Base-by-base conservation (phyloP, 176 grass and related monocot species). In the Hsuehochloa calcarea region DNA sequence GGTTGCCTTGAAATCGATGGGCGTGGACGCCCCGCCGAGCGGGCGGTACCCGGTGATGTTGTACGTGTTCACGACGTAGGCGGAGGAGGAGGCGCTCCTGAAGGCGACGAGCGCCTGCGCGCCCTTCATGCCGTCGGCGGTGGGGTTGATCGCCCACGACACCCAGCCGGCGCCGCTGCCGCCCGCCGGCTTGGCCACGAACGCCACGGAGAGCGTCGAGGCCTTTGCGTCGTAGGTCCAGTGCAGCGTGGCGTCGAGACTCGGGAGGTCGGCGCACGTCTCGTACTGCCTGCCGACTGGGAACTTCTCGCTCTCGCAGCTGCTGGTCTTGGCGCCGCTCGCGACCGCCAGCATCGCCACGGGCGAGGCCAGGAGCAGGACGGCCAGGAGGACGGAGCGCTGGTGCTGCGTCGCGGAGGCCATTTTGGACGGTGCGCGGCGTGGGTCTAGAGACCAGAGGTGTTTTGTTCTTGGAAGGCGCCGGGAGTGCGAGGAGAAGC, bases 131-230 rank as follows among this genome's bases (percentile, higher is more conserved):
- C 79, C 87, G 26, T 83, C 74, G 29, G 87, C 85, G 63, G 73
- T 77, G 55, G 93, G 90, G 79, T 94, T 94, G 74, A 94, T 46
- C 54, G 73, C 90, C 93, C 93, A 94, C 50, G 90, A 8, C 74
- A 92, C 90, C 93, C 93, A 94, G 6, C 93, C 93, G 31, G 14
- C 84, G 27, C 23, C 56, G 5, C 15, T 34, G 6, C 68, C 8
- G 56, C 39, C 37, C 14, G 68, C 7, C 6, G 87, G 89, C 68
- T 40, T 84, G 14, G 82, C 87, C 44, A 77, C 82, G 85, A 94
- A 94, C n/a, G 87, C 93, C 54, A 94, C 20, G 1, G 90, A 86
- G 31, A 94, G 85, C 7, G 74, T 41, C 54, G 67, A 55, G 5
- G 74, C 8, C 54, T n/a, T 38, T 8, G 66, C 10, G 82, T 94